Base-by-base conservation (phyloP, 2,329 filamentous ascomycete genomes). In the Nannizziopsis arthrosporioides region DNA sequence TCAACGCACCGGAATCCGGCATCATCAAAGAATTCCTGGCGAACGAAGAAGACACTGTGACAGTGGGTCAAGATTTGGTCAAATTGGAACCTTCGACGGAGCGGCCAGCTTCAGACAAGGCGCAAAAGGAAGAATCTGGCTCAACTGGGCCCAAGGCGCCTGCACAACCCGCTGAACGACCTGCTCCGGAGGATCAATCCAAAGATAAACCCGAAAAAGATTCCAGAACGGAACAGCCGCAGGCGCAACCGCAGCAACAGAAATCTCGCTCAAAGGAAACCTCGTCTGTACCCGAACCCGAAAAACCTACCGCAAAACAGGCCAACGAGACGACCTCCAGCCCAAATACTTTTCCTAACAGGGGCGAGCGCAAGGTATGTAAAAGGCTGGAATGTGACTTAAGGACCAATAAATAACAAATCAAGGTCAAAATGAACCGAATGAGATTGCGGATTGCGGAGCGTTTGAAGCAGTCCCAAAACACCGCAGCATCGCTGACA, bases 401-500 rank as follows among this genome's bases (percentile, higher is more conserved):
- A 15, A 15, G 10, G n/a, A 1, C 11, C 37, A 30, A 42, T n/a
- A 14, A 11, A 14, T n/a, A 34, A n/a, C 31, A 14, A 7, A 32
- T 14, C 12, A 59, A 92, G 85, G 87, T 96, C 61, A 98, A 98
- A 77, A 98, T 98, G 92, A 96, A 96, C 75, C 87, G 92, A 56
- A 98, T 98, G 92, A 88, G 92, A 56, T 80, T 96, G 53, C 83
- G 92, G 53, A 98, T 96, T 58, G 87, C 92, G 44, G 92, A 98
- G 74, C 88, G 92, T 58, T 78, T 98, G 56, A 98, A 98, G 80
- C 92, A 98, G 68, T 96, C 92, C 15, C 92, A 98, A 67, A 98
- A 98, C 73, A 96, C 92, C 1, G 90, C 92, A 44, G 92, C 92
- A 39, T 94, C 92, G 3, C 76, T 98, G 46, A 96, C 92, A 42